Evolutionary conservation across 1,139 yeast genomes (phyloP).

Genomic region (Pichia sp.): DNA sequence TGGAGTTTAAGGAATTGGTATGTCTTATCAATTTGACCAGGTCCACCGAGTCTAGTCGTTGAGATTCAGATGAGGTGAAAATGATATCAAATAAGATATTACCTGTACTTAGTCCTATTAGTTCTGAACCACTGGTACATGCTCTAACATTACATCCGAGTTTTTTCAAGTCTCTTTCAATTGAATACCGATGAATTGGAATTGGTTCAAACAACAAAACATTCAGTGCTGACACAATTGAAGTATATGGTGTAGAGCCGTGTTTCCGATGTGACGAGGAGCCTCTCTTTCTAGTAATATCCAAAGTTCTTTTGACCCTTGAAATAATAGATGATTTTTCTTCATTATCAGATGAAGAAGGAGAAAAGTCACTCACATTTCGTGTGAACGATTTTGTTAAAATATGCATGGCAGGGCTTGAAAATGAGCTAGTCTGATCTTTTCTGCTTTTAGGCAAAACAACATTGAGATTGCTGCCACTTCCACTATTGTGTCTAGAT

Average conservation of each 20-base stretch:
- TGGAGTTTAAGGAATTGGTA: constrained; percentile 67
- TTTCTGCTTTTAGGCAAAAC: not conserved
- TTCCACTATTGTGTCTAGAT: not conserved
- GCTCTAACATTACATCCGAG: constrained; percentile 79
- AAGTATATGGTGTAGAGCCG: not conserved
- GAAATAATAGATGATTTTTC: constrained; percentile 45
- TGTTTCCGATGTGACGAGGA: not conserved
- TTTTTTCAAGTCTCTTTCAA: constrained; percentile 55
- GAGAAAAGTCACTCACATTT: constrained; percentile 42
- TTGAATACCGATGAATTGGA: constrained; percentile 69
- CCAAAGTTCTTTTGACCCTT: constrained; percentile 37
- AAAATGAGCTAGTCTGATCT: not conserved
- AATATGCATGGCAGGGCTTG: constrained; percentile 19
- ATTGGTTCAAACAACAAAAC: constrained; percentile 81
- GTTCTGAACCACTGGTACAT: constrained; percentile 74
- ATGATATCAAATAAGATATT: constrained; percentile 80
- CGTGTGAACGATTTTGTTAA: constrained; percentile 24
- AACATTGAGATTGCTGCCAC: too few species aligned
- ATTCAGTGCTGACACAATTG: constrained; percentile 11
- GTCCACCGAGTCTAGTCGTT: constrained; percentile 55
- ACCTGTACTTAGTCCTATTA: constrained; percentile 75
- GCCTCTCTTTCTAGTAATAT: constrained; percentile 7
- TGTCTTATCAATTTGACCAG: constrained; percentile 70
- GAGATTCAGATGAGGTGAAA: constrained; percentile 63
- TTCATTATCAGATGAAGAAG: constrained; percentile 65